Evolutionary conservation across 306 rosid species (phyloP).

Genomic region (Sicyos baderoa): DNA sequence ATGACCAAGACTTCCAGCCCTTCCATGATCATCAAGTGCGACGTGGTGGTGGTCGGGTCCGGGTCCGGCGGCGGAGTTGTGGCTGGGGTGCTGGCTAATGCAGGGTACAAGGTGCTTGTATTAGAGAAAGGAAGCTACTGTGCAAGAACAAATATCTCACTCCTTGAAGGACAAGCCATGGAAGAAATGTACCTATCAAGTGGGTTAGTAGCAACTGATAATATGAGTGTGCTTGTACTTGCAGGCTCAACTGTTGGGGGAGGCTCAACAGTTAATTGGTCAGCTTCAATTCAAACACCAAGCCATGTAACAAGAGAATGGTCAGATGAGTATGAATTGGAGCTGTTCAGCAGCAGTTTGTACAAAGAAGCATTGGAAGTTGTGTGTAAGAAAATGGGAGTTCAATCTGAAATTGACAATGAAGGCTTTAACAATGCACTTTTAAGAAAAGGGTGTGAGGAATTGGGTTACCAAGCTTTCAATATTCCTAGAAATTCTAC

Average conservation of each 20-base stretch:
- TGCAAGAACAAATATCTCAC: conserved; percentile 69
- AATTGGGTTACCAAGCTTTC: conserved; percentile 53
- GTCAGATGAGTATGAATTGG: conserved; percentile 37
- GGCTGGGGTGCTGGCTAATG: conserved; percentile 65
- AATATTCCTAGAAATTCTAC: conserved; percentile 61
- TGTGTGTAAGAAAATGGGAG: conserved; percentile 62
- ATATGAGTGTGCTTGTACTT: no score
- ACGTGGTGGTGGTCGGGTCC: conserved; percentile 69
- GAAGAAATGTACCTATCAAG: no score
- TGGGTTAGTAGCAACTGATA: conserved; percentile 39
- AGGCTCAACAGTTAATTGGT: conserved; percentile 28
- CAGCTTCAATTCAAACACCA: conserved; percentile 33
- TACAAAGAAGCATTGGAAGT: conserved; percentile 58
- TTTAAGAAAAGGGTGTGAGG: conserved; percentile 63
- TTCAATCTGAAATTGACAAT: conserved; percentile 44
- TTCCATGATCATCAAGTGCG: conserved; percentile 51
- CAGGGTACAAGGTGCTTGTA: conserved; percentile 21
- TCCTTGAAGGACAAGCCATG: conserved; percentile 43
- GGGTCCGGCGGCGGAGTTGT: conserved; percentile 77
- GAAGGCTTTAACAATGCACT: conserved; percentile 78
- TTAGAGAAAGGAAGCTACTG: conserved; percentile 24
- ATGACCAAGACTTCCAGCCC: conserved; percentile 29
- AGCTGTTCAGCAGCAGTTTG: conserved; percentile 50
- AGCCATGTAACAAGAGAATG: conserved; percentile 56
- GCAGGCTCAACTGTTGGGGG: conserved; percentile 49